Base-by-base conservation (phyloP, 345 rosid species). In the Populus pruinosa region DNA sequence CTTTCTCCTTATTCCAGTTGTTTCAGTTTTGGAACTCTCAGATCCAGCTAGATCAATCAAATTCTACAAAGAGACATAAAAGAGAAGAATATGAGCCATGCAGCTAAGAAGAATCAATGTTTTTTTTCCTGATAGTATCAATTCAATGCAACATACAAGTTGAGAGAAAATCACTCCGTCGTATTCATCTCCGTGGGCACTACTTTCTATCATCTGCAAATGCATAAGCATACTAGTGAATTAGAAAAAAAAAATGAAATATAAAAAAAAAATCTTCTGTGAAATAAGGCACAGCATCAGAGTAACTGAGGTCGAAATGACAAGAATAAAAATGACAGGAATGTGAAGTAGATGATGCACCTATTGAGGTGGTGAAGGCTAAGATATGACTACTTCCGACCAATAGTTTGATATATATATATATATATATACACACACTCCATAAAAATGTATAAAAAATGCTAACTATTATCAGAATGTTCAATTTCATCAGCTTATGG, bases 101-200 rank as follows among this genome's bases (percentile, higher is more conserved):
- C 8, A 55, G 62, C 56, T 44, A 49, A 75, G 64, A 72, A 35
- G 50, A 41, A 74, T 62, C 53, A n/a, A 18, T 18, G 2, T 2
- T 53, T 59, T 64, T 64, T 36, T 72, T 55, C 65, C 33, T 68
- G 75, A 74, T 23, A 81, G 71, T 39, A 62, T 63, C 36, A 50
- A 71, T 71, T n/a, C 74, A 84, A 78, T 63, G 36, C 47, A 72
- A 75, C 93, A 47, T 91, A 96, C 99, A 73, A 96, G 97, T 82
- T 96, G 99, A 79, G 99, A 96, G 86, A 96, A 96, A 81, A 96
- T 84, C 83, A 94, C 99, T 85, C 99, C 98, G 77, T 96, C 99
- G 77, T 96, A 96, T 79, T 94, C 98, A 78, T 96, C 99, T 18
- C 93, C 98, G 70, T 76, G 91, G 61, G 85, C 94, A 83, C 98